Base-by-base conservation (phyloP, 1,284 basidiomycete species). In the Puccinia horiana region DNA sequence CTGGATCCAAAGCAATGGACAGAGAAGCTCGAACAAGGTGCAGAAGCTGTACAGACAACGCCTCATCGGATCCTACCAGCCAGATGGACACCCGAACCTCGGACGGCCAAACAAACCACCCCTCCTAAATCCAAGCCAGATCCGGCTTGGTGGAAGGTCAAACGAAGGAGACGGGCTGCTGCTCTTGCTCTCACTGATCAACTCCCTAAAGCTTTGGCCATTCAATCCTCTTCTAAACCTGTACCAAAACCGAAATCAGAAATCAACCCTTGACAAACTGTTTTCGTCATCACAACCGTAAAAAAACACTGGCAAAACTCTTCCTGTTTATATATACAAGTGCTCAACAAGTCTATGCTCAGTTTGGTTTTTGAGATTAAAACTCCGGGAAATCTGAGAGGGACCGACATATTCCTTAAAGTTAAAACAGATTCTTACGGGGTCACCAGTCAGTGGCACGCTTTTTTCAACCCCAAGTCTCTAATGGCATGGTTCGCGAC, bases 141-240 rank as follows among this genome's bases (percentile, higher is more conserved):
- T 32, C 79, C 79, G 18, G 69, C 52, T 32, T 81, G 79, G 79
- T 81, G 79, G 79, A 81, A 81, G 69, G 79, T 81, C 29, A 81
- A 81, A 52, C 49, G 79, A 16, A 81, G 70, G 70, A 73, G 79
- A 61, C 11, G 79, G 42, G 79, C 79, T 11, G 79, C 79, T 6
- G 79, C 79, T 5, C 58, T 81, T 18, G 70, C 52, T n/a, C 32
- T 81, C 5, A 65, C 70, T 23, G 70, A 81, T 49, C 70, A 74
- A 65, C 70, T 81, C 58, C 79, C 79, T 9, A 76, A 76, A 63
- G 56, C 73, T 26, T 9, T 49, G 2, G 6, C 70, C 32, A 1
- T 16, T 63, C 12, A 6, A 26, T 63, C 58, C 52, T 54, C 52
- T 29, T 63, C 58, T 14, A 63, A 26, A 63, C 35, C 26, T 37